Conservation (phyloP, 2,329 filamentous ascomycete genomes). For the Elsinoe necatrix region DNA sequence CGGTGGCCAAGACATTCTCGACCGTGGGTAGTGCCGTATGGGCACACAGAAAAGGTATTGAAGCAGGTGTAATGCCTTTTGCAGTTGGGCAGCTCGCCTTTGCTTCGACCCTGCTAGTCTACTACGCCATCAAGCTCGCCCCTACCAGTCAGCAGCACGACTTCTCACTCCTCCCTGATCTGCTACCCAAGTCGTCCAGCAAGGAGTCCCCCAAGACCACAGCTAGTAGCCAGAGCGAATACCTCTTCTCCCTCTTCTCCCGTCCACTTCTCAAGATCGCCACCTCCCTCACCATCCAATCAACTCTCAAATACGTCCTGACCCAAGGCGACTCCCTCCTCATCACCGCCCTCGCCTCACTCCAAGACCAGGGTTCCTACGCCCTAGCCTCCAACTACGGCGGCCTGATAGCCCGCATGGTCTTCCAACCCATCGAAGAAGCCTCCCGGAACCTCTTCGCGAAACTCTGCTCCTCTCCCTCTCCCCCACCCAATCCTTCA, state of each 20-base stretch:
- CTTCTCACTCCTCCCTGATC: slow-evolving; percentile 59
- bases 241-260: slow-evolving; percentile 57
- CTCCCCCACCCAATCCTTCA: slow-evolving; percentile 6
- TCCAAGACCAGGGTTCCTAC: slow-evolving; percentile 81
- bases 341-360: slow-evolving; percentile 66
- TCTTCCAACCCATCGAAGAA: slow-evolving; percentile 95
- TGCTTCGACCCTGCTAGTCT: slow-evolving; percentile 55
- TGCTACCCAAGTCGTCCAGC: slow-evolving; percentile 37
- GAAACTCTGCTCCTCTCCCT: slow-evolving; percentile 53
- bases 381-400: slow-evolving; percentile 90
- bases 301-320: slow-evolving; percentile 80
- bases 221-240: slow-evolving; percentile 32
- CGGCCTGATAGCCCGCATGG: slow-evolving; percentile 72
- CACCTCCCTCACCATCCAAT: slow-evolving; percentile 78
- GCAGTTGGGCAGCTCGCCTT: slow-evolving; percentile 79
- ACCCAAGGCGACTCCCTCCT: slow-evolving; percentile 92
- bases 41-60: slow-evolving; percentile 44
- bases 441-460: slow-evolving; percentile 85
- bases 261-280: slow-evolving; percentile 62
- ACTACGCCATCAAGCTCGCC: slow-evolving; percentile 60
- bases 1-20: slow-evolving; percentile 63
- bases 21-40: slow-evolving; percentile 65
- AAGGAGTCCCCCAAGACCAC: neutral
- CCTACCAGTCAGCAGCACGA: slow-evolving; percentile 47
- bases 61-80: slow-evolving; percentile 76